Evolutionary conservation across 108 stramenopile species (phyloP).

Genomic region (Nitzschia sp.): DNA sequence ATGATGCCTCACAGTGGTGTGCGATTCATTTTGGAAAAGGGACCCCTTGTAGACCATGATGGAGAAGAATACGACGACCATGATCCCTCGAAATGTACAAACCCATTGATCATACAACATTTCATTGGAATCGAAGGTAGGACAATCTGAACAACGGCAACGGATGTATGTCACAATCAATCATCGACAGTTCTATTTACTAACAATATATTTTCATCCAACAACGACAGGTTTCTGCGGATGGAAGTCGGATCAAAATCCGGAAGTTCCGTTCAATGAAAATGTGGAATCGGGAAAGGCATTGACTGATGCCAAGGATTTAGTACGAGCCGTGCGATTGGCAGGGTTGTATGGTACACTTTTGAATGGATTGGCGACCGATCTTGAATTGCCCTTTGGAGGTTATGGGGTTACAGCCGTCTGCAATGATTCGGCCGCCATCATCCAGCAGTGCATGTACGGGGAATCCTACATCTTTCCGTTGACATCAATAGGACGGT

Average conservation of each 20-base stretch:
- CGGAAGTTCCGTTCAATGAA: slow-evolving; percentile 39
- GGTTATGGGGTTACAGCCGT: slow-evolving; percentile 42
- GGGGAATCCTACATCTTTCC: too few species aligned
- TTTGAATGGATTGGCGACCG: slow-evolving; percentile 27
- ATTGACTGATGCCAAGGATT: background rate
- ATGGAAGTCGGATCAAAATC: slow-evolving; percentile 47
- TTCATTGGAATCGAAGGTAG: too few species aligned
- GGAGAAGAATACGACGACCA: background rate
- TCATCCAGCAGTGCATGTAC: slow-evolving; percentile 25
- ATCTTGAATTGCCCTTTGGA: slow-evolving; percentile 43
- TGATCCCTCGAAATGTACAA: background rate
- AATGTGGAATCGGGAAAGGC: background rate
- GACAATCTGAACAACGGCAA: too few species aligned
- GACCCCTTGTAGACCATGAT: slow-evolving; percentile 8
- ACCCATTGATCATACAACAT: too few species aligned
- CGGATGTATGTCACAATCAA: slow-evolving; percentile 23
- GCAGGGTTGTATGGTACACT: slow-evolving; percentile 15
- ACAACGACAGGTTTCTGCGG: slow-evolving; percentile 44
- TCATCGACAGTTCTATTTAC: slow-evolving; percentile 39
- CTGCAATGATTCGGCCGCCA: slow-evolving; percentile 33
- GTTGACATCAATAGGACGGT: too few species aligned
- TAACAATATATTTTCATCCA: too few species aligned
- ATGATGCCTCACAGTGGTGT: slow-evolving; percentile 20
- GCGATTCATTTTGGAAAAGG: background rate
- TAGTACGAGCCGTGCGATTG: slow-evolving; percentile 6